These are phyloP conservation scores for Tilletia horrida DNA, from an alignment of 1,284 basidiomycete genomes.

Conservation along the genomic window DNA sequence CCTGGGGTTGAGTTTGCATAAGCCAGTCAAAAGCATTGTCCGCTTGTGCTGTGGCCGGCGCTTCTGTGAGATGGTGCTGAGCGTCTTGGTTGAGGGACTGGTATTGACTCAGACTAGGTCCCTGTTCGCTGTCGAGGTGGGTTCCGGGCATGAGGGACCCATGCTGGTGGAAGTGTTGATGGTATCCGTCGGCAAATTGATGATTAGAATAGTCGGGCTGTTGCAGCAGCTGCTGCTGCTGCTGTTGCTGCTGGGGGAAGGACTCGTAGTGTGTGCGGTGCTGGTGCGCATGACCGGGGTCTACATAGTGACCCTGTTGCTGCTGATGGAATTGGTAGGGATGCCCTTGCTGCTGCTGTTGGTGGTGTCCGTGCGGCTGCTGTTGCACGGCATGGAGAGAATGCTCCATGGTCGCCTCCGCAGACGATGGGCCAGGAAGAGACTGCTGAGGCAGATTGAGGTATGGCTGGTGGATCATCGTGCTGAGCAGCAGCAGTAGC, in stretches of 20 bases:
- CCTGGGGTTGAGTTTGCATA: background rate
- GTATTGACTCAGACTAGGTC: too few species aligned
- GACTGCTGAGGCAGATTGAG: too few species aligned
- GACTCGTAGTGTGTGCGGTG: background rate
- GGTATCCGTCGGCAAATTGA: background rate
- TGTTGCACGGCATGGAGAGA: too few species aligned
- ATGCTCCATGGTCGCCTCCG: too few species aligned
- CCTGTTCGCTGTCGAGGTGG: too few species aligned
- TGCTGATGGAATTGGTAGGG: background rate
- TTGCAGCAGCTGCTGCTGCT: background rate
- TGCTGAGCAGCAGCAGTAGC: too few species aligned
- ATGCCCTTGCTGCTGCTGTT: constrained; percentile 1
- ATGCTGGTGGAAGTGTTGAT: background rate
- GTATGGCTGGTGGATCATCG: too few species aligned
- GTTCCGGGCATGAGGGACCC: too few species aligned
- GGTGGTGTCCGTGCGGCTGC: background rate
- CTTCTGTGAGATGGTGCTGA: too few species aligned
- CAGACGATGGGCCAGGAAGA: too few species aligned
- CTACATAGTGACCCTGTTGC: background rate
- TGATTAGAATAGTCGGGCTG: background rate
- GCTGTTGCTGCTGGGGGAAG: background rate
- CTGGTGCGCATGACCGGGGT: background rate
- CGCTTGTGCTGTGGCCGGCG: too few species aligned
- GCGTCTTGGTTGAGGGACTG: too few species aligned
- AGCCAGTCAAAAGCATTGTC: background rate